phyloP scores from a whole-genome alignment of 2,329 filamentous ascomycete species.

The Alternaria solani region DNA sequence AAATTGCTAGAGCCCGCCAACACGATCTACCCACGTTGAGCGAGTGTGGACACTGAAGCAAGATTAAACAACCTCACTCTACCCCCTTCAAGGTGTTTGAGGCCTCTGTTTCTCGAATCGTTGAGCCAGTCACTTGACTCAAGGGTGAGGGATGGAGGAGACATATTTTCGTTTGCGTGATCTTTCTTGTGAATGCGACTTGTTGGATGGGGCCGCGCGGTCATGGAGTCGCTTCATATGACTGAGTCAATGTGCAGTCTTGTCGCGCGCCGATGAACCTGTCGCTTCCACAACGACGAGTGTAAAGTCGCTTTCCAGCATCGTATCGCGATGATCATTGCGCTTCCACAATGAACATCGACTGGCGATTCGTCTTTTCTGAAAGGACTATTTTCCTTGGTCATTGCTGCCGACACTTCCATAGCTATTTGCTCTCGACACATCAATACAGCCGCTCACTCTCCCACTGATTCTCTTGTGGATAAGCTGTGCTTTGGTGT shows the following conservation, averaged over 20 bases:
- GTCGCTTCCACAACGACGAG: too few species aligned
- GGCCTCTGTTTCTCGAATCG: slow-evolving; percentile 37
- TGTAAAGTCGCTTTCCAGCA: too few species aligned
- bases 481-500: not conserved
- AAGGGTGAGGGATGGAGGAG: slow-evolving; percentile 34
- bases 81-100: slow-evolving; percentile 39
- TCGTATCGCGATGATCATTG: too few species aligned
- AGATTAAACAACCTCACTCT: slow-evolving; percentile 40
- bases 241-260: not conserved
- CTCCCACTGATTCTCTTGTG: too few species aligned
- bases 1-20: slow-evolving; percentile 54
- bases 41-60: slow-evolving; percentile 56
- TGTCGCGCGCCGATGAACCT: rapidly evolving
- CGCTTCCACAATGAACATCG: too few species aligned
- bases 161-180: slow-evolving; percentile 30
- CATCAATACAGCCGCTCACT: not conserved
- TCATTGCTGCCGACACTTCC: not conserved
- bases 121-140: slow-evolving; percentile 35
- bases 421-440: not conserved
- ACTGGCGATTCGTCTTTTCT: too few species aligned
- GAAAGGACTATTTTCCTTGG: not conserved
- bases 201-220: not conserved
- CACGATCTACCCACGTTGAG: slow-evolving; percentile 46
- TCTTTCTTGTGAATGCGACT: not conserved
- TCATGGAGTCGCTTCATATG: not conserved